A percentile compares a stretch with the other conserved stretches of the same genome.
These are phyloP conservation scores for Boletales sp. DNA, from an alignment of 768 basidiomycete species.

Conservation along the genomic window DNA sequence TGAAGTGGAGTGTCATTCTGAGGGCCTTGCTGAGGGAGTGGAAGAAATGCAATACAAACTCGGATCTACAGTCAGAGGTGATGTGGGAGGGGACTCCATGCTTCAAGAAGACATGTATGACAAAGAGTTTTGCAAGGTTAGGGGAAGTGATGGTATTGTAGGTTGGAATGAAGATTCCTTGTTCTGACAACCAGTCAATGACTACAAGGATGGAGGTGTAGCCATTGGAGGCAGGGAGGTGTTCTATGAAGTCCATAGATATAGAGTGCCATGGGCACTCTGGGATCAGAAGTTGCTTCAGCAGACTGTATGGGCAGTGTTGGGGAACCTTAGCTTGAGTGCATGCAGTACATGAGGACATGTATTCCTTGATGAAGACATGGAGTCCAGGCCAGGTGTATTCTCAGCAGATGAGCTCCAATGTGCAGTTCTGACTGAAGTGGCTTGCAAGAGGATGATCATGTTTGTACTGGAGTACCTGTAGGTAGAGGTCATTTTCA, in stretches of 20 bases:
- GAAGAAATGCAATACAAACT: constrained; percentile 1
- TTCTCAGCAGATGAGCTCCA: not conserved
- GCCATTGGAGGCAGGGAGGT: not conserved
- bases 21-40: too few relatives aligned
- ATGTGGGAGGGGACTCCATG: not conserved
- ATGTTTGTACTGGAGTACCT: not conserved
- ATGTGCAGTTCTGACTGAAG: not conserved
- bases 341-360: not conserved
- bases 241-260: constrained; percentile 4
- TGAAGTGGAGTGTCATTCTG: too few relatives aligned
- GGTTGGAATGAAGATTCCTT: not conserved
- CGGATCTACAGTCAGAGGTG: not conserved
- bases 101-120: not conserved
- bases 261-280: not conserved
- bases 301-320: not conserved
- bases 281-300: not conserved
- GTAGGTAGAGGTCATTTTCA: not conserved
- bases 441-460: not conserved
- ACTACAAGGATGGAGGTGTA: not conserved
- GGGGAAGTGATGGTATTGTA: not conserved
- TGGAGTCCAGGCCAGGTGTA: not conserved
- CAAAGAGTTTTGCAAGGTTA: not conserved
- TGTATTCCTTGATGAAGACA: not conserved
- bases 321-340: not conserved
- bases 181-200: not conserved